Conservation (phyloP, 192 early-diverging fungal genomes). For the Coemansia sp. region DNA sequence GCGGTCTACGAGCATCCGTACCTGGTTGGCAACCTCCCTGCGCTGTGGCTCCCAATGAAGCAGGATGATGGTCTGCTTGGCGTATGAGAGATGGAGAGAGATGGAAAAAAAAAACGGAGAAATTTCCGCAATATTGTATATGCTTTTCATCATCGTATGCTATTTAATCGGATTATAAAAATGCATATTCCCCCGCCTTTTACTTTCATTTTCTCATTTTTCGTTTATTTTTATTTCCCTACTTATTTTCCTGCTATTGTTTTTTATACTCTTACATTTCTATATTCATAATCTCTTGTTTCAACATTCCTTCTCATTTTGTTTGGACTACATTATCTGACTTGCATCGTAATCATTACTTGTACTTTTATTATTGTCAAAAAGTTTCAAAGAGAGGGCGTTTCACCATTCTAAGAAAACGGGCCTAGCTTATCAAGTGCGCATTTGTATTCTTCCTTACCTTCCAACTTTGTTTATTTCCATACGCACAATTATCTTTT, state of each 20-base stretch:
- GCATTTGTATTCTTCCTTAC: too few relatives aligned
- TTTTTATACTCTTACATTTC: not conserved
- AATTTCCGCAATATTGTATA: too few relatives aligned
- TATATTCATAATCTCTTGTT: too few relatives aligned
- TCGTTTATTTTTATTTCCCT: not conserved
- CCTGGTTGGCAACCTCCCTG: slow-evolving; percentile 63
- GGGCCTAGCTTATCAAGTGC: too few relatives aligned
- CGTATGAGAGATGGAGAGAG: too few relatives aligned
- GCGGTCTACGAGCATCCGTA: slow-evolving; percentile 67
- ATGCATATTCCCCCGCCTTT: too few relatives aligned
- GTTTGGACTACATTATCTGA: too few relatives aligned
- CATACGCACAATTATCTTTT: too few relatives aligned
- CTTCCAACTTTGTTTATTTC: too few relatives aligned
- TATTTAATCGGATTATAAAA: not conserved
- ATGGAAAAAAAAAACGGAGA: not conserved
- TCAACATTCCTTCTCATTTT: too few relatives aligned
- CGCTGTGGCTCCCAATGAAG: slow-evolving; percentile 70
- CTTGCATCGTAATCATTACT: not conserved
- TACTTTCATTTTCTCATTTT: not conserved
- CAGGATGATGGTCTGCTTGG: not conserved
- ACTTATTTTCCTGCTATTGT: not conserved
- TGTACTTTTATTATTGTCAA: not conserved
- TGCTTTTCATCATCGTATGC: too few relatives aligned
- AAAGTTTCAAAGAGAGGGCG: not conserved
- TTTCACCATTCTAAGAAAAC: too few relatives aligned